These are phyloP conservation scores for Kwoniella bestiolae DNA, from an alignment of 768 basidiomycete species.

Conservation along the genomic window DNA sequence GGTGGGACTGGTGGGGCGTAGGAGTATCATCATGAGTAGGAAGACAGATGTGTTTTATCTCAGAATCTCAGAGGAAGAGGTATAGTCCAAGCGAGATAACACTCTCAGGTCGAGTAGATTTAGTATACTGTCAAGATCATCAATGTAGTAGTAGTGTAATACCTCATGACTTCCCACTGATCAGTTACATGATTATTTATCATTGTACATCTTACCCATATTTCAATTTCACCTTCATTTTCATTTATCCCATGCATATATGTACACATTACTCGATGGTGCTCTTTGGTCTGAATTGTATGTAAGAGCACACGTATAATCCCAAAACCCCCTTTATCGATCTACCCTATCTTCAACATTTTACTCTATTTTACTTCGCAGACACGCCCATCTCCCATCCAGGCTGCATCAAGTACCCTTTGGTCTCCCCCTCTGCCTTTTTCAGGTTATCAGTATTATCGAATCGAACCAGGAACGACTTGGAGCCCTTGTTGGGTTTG, in stretches of 20 bases:
- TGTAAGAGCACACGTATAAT: too few species aligned
- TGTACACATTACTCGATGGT: too few species aligned
- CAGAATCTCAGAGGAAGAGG: too few species aligned
- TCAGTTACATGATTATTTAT: too few species aligned
- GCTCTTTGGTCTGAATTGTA: too few species aligned
- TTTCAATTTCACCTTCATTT: not conserved
- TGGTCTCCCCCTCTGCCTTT: slow-evolving; percentile 77
- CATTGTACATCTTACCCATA: not conserved
- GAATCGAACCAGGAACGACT: slow-evolving; percentile 80
- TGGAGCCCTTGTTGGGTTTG: slow-evolving; percentile 59
- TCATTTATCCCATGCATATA: too few species aligned
- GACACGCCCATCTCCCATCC: slow-evolving; percentile 53
- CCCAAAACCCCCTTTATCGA: not conserved
- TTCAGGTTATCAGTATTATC: slow-evolving; percentile 74
- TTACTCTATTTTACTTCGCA: slow-evolving; percentile 17
- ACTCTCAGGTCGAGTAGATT: not conserved
- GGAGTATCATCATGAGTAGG: too few species aligned
- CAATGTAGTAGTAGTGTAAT: too few species aligned
- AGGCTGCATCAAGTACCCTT: slow-evolving; percentile 79
- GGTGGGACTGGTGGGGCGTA: too few species aligned
- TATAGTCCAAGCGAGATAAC: too few species aligned
- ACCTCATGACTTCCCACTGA: too few species aligned
- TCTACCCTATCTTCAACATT: not conserved
- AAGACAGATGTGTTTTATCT: too few species aligned
- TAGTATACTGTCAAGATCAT: not conserved